Percentiles rank a stretch among this genome's conserved stretches.
phyloP scores from a whole-genome alignment of 2,329 filamentous ascomycete genomes.

The Arthroderma sp. region DNA sequence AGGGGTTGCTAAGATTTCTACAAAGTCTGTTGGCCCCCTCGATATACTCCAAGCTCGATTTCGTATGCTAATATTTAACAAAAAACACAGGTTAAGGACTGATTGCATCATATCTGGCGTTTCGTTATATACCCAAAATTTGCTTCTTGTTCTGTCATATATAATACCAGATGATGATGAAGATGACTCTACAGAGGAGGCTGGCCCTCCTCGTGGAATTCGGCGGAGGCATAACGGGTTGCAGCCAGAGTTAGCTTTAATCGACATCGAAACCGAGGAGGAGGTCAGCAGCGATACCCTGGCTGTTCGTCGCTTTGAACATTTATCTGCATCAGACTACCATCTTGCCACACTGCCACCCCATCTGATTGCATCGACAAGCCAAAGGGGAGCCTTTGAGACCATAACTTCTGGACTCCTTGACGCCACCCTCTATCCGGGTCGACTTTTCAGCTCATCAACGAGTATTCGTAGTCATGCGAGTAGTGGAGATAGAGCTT shows the following conservation, averaged over 20 bases:
- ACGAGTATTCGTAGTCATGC: conserved; percentile 57
- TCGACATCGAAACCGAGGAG: conserved; percentile 70
- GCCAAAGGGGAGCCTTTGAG: conserved; percentile 62
- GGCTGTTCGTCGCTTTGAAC: conserved; percentile 73
- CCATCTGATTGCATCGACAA: conserved; percentile 51
- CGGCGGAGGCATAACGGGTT: conserved; percentile 63
- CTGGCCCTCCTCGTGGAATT: conserved; percentile 47
- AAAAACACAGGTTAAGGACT: conserved; percentile 59
- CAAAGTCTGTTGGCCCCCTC: conserved; percentile 47
- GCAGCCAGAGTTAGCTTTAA: conserved; percentile 78
- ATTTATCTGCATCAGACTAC: conserved; percentile 77
- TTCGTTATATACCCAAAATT: conserved; percentile 84
- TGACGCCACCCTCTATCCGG: conserved; percentile 82
- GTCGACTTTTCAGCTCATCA: conserved; percentile 71
- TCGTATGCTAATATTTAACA: conserved; percentile 29
- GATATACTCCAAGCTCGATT: neutral
- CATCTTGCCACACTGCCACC: conserved; percentile 76
- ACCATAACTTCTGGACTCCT: conserved; percentile 63
- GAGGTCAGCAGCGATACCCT: conserved; percentile 80
- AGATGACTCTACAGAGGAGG: conserved; percentile 25
- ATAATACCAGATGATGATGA: conserved; percentile 59
- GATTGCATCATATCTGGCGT: conserved; percentile 97
- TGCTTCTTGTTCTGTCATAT: conserved; percentile 86
- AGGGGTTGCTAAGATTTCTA: conserved; percentile 77
- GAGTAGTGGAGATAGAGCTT: conserved; percentile 44